phyloP scores from a whole-genome alignment of 345 rosid species.

The Acer campestre region DNA sequence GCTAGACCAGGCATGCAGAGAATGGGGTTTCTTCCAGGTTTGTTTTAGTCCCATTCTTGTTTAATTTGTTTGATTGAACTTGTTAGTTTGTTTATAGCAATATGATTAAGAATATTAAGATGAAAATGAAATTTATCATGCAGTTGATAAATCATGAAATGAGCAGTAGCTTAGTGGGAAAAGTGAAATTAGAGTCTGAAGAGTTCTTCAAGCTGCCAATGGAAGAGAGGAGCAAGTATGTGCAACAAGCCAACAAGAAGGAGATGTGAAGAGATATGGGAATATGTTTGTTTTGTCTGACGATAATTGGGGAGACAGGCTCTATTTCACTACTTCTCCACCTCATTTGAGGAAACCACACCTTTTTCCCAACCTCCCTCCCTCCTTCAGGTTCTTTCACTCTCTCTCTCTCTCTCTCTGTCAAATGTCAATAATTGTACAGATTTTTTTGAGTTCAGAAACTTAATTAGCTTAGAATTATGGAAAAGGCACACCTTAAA shows the following conservation, averaged over 20 bases:
- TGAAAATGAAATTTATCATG: background rate
- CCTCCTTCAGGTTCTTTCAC: background rate
- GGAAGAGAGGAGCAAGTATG: constrained; percentile 5
- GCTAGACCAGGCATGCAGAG: constrained; percentile 24
- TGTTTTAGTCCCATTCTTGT: too few species aligned
- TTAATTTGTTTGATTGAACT: too few species aligned
- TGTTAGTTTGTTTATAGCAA: too few species aligned
- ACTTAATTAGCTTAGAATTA: too few species aligned
- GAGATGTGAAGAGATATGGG: background rate
- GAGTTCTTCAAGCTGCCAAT: constrained; percentile 16
- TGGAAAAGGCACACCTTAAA: too few species aligned
- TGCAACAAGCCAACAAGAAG: constrained; percentile 19
- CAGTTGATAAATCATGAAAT: constrained; percentile 27
- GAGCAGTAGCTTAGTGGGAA: constrained; percentile 1
- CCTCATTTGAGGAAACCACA: background rate
- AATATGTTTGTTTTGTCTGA: background rate
- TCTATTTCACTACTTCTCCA: background rate
- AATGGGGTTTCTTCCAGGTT: constrained; percentile 35
- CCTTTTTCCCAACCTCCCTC: constrained; percentile 20
- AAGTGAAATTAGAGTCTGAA: constrained; percentile 11
- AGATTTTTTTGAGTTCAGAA: too few species aligned
- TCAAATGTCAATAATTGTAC: too few species aligned
- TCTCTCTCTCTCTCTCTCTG: background rate
- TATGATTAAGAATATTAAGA: too few species aligned
- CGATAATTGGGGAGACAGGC: background rate